Percentiles rank a stretch among this genome's conserved stretches.
phyloP scores from a whole-genome alignment of 257 asterid species.

The Fraxinus anomala region DNA sequence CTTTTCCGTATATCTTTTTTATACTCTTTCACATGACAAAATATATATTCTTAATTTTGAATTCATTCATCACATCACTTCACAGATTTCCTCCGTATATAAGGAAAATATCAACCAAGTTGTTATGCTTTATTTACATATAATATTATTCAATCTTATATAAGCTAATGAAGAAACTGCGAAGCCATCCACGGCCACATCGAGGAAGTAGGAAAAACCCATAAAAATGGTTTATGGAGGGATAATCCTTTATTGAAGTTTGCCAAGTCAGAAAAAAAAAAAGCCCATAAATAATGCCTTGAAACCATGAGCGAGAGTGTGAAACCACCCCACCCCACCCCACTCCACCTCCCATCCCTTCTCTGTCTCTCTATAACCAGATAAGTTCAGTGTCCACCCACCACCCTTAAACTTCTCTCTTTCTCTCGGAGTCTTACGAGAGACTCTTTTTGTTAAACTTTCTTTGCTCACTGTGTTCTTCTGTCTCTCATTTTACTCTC shows the following conservation, averaged over 20 bases:
- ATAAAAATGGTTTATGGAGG: not conserved
- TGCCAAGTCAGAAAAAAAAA: constrained; percentile 17
- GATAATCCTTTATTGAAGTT: not conserved
- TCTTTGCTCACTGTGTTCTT: constrained; percentile 22
- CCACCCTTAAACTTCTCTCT: constrained; percentile 34
- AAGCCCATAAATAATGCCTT: too few relatives aligned
- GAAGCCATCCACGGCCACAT: constrained; percentile 8
- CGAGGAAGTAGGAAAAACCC: not conserved
- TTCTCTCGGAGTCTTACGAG: constrained; percentile 26
- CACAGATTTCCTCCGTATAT: too few relatives aligned
- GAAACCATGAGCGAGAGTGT: constrained; percentile 35
- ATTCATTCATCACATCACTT: too few relatives aligned
- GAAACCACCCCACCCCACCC: constrained; percentile 7
- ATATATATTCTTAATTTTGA: too few relatives aligned
- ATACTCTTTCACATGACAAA: too few relatives aligned
- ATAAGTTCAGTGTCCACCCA: constrained; percentile 56
- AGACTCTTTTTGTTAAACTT: constrained; percentile 1
- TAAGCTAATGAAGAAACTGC: constrained; percentile 10
- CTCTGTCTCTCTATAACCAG: constrained; percentile 45
- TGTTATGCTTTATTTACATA: too few relatives aligned
- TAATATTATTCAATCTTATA: too few relatives aligned
- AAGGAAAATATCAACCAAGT: too few relatives aligned
- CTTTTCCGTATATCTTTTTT: too few relatives aligned
- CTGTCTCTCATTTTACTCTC: constrained; percentile 3
- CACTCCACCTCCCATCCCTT: constrained; percentile 16